Percentiles rank a stretch among this genome's conserved stretches.
These are phyloP conservation scores for Elaeagnus macrophylla DNA, from an alignment of 306 rosid species.

Conservation along the genomic window DNA sequence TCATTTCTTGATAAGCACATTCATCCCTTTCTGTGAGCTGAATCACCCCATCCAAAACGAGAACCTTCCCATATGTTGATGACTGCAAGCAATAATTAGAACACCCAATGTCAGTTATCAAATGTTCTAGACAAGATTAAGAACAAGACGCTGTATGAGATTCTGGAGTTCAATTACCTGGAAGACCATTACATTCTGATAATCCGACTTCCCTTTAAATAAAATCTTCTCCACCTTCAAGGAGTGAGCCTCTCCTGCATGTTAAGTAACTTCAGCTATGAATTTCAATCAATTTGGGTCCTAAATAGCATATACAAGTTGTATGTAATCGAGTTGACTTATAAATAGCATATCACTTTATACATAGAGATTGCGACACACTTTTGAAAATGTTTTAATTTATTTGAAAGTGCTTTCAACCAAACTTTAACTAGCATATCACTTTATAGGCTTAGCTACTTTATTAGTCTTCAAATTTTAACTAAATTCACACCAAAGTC, in stretches of 20 bases:
- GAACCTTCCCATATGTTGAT: constrained; percentile 89
- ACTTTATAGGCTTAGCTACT: too few species aligned
- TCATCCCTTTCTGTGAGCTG: constrained; percentile 98
- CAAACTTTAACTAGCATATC: too few species aligned
- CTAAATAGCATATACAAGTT: too few species aligned
- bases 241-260: constrained; percentile 95
- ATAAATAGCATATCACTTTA: too few species aligned
- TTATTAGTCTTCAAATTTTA: too few species aligned
- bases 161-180: constrained; percentile 41
- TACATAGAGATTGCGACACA: too few species aligned
- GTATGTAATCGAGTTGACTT: too few species aligned
- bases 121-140: constrained; percentile 2
- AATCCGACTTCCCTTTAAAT: constrained; percentile 85
- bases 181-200: constrained; percentile 87
- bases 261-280: constrained; percentile 10
- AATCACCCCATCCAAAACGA: constrained; percentile 94
- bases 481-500: too few species aligned
- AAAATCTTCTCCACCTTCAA: constrained; percentile 85
- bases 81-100: constrained; percentile 44
- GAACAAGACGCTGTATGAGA: constrained; percentile 7
- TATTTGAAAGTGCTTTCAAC: too few species aligned
- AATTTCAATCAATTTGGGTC: too few species aligned
- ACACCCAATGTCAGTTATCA: constrained; percentile 4
- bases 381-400: too few species aligned
- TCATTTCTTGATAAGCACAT: constrained; percentile 99